A percentile compares a stretch with the other conserved stretches of the same genome.
These are phyloP conservation scores for Sarcodon aspratus DNA, from an alignment of 768 basidiomycete species.

Conservation along the genomic window DNA sequence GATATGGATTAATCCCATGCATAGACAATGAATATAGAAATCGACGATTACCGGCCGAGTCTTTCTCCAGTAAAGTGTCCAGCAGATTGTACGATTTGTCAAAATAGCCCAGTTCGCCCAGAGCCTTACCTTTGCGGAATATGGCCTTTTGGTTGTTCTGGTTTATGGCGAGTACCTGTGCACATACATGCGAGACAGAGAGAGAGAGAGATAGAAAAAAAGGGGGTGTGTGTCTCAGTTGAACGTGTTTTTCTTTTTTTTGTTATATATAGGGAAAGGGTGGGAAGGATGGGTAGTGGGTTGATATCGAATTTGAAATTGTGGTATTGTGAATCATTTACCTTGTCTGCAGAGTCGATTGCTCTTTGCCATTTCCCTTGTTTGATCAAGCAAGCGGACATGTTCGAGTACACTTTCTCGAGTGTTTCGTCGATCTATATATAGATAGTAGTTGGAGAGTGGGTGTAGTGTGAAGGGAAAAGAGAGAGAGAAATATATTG, in stretches of 20 bases:
- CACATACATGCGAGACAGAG: background rate
- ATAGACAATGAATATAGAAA: background rate
- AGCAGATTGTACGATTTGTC: conserved; percentile 62
- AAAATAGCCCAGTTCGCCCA: conserved; percentile 65
- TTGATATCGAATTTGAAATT: background rate
- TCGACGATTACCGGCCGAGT: conserved; percentile 37
- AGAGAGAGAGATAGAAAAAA: background rate
- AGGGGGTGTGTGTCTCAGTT: no score
- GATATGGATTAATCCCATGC: background rate
- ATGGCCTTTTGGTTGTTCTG: conserved; percentile 67
- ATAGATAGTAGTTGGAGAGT: background rate
- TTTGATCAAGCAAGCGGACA: conserved; percentile 78
- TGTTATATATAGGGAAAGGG: background rate
- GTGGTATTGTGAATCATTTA: conserved; percentile 8
- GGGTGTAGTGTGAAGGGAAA: background rate
- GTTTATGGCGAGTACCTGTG: conserved; percentile 65
- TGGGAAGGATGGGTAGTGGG: background rate
- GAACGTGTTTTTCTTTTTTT: no score
- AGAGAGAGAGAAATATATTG: background rate
- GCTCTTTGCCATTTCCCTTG: conserved; percentile 72
- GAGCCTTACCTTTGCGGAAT: conserved; percentile 73
- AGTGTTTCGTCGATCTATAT: conserved; percentile 45
- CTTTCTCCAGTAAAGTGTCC: conserved; percentile 52
- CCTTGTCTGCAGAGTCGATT: conserved; percentile 75
- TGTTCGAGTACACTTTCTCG: conserved; percentile 78